Conservation (phyloP, 2,329 filamentous ascomycete genomes). For the Verticillium nubilum region DNA sequence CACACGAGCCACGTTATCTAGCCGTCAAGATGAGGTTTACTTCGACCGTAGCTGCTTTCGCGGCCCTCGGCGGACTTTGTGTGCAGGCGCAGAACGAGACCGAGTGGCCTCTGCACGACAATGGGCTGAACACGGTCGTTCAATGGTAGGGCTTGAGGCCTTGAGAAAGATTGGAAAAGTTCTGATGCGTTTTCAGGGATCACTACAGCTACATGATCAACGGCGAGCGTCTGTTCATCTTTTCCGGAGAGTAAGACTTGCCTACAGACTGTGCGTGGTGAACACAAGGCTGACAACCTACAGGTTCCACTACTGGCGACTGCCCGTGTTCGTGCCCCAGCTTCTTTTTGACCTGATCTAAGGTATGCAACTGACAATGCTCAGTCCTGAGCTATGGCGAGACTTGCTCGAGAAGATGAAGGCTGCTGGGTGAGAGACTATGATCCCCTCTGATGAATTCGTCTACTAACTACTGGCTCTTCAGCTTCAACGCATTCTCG, state of each 20-base stretch:
- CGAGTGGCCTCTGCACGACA: slow-evolving; percentile 21
- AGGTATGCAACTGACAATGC: background rate
- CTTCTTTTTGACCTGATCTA: no score
- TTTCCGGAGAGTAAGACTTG: slow-evolving; percentile 30
- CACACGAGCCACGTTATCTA: background rate
- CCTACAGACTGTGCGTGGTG: background rate
- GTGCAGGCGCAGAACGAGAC: background rate
- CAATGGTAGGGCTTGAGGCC: slow-evolving; percentile 18
- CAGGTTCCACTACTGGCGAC: slow-evolving; percentile 35
- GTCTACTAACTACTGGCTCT: background rate
- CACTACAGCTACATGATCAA: slow-evolving; percentile 34
- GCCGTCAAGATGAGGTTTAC: background rate
- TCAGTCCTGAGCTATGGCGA: slow-evolving; percentile 29
- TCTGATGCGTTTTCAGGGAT: slow-evolving; percentile 23
- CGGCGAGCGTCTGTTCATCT: slow-evolving; percentile 34
- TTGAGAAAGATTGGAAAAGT: background rate
- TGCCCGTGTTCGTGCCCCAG: slow-evolving; percentile 35
- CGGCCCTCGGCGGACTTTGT: background rate
- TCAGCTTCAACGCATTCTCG: slow-evolving; percentile 35
- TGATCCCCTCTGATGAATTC: background rate
- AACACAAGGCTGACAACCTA: slow-evolving; percentile 1
- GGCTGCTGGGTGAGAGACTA: slow-evolving; percentile 26
- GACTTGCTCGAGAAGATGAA: slow-evolving; percentile 36
- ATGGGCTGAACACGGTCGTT: slow-evolving; percentile 25
- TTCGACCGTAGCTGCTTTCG: background rate